Evolutionary conservation across 2,329 filamentous ascomycete genomes (phyloP).

Genomic region (Claviceps sp.): DNA sequence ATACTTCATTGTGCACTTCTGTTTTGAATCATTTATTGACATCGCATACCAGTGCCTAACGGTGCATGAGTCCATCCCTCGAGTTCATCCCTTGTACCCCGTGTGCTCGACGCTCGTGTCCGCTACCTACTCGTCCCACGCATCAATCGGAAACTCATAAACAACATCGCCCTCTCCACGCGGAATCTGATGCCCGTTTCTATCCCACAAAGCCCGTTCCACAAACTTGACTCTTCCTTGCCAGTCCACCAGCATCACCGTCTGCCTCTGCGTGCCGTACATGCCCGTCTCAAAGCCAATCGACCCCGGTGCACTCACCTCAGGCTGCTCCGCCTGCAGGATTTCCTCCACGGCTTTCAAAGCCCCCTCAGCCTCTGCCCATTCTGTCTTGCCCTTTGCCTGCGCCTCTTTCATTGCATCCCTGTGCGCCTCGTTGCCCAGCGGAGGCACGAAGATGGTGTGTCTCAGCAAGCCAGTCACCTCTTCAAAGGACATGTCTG

Average conservation of each 20-base stretch:
- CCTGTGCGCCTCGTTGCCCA: slow-evolving; percentile 36
- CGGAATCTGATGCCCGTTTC: slow-evolving; percentile 39
- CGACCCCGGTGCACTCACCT: slow-evolving; percentile 14
- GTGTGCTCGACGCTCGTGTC: too few species aligned
- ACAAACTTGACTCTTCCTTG: slow-evolving; percentile 46
- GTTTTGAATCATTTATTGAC: too few species aligned
- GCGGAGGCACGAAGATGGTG: slow-evolving; percentile 47
- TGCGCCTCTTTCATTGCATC: slow-evolving; percentile 30
- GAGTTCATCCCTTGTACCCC: too few species aligned
- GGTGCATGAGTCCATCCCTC: too few species aligned
- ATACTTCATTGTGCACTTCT: too few species aligned
- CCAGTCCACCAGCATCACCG: slow-evolving; percentile 48
- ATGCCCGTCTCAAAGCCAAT: slow-evolving; percentile 41
- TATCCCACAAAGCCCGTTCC: slow-evolving; percentile 48
- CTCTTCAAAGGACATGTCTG: slow-evolving; percentile 35
- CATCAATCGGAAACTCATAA: slow-evolving; percentile 43
- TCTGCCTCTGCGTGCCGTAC: slow-evolving; percentile 54
- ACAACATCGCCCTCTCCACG: slow-evolving; percentile 41
- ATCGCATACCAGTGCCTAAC: too few species aligned
- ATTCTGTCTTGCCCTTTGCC: slow-evolving; percentile 23
- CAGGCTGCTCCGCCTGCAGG: slow-evolving; percentile 24
- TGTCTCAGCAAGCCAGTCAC: slow-evolving; percentile 40
- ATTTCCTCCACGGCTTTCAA: slow-evolving; percentile 23
- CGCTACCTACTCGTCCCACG: slow-evolving; percentile 25
- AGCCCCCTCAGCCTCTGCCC: slow-evolving; percentile 23